These are phyloP conservation scores for Eimeria necatrix DNA, from an alignment of 169 alveolate species.

Conservation along the genomic window DNA sequence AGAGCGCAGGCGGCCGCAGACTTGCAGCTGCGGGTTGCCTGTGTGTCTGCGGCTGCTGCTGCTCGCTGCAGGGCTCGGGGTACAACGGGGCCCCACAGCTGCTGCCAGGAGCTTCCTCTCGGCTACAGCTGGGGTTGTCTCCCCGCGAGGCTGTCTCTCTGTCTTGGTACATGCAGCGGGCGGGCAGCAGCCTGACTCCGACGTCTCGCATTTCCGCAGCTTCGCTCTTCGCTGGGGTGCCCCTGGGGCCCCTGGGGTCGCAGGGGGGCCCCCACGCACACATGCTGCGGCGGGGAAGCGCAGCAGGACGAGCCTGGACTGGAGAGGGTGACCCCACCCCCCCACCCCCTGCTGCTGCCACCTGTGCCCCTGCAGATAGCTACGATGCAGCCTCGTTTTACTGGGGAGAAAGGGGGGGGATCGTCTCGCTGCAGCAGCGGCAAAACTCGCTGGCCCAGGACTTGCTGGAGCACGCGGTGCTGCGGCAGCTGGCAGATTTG, in stretches of 20 bases:
- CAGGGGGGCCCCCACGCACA: background rate
- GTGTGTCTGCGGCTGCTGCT: background rate
- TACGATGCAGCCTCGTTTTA: background rate
- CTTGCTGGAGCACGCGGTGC: conserved; percentile 68
- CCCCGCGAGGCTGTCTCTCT: background rate
- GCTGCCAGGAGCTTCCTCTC: background rate
- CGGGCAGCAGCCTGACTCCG: conserved; percentile 35
- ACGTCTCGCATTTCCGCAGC: background rate
- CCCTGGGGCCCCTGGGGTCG: background rate
- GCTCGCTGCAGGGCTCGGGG: background rate
- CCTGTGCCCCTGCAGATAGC: background rate
- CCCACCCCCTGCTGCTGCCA: background rate
- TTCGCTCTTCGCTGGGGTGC: conserved; percentile 8
- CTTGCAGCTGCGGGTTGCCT: too few relatives aligned
- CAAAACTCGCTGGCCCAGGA: conserved; percentile 55
- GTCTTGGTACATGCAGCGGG: background rate
- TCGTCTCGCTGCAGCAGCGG: background rate
- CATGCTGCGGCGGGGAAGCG: too few relatives aligned
- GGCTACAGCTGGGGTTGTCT: conserved; percentile 18
- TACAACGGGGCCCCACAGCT: background rate
- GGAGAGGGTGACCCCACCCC: background rate
- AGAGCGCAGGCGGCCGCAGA: too few relatives aligned
- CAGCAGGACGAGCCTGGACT: background rate
- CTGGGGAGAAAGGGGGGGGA: background rate
- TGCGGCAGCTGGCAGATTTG: conserved; percentile 74